phyloP scores from a whole-genome alignment of 2,329 filamentous ascomycete species.

The Sporothrix luriei region DNA sequence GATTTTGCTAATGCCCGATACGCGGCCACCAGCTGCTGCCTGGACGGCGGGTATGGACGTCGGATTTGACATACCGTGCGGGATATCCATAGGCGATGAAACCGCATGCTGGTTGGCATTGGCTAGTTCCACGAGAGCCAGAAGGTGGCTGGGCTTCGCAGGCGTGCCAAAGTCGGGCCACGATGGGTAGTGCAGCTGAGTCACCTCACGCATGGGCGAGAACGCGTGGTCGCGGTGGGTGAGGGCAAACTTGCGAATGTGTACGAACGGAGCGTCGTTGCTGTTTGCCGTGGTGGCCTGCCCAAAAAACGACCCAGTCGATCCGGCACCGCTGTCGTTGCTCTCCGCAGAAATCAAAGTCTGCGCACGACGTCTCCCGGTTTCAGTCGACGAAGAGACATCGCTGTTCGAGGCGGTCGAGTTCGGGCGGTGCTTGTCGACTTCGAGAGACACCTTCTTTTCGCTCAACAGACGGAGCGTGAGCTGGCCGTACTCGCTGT shows the following conservation, averaged over 20 bases:
- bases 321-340: conserved; percentile 22
- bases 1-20: conserved; percentile 12
- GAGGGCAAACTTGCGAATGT: conserved; percentile 83
- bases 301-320: background rate
- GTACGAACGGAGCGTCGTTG: conserved; percentile 71
- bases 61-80: background rate
- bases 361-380: conserved; percentile 27
- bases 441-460: conserved; percentile 76
- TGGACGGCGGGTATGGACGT: background rate
- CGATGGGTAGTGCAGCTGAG: conserved; percentile 89
- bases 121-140: conserved; percentile 86
- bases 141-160: conserved; percentile 81
- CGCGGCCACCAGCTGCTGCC: background rate
- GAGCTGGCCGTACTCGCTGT: conserved; percentile 74
- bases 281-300: conserved; percentile 37
- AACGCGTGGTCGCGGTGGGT: conserved; percentile 78
- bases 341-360: conserved; percentile 49
- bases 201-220: conserved; percentile 84
- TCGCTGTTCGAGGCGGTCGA: background rate
- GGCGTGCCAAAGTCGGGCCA: conserved; percentile 98
- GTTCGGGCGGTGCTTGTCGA: conserved; percentile 55
- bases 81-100: conserved; percentile 32
- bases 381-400: background rate
- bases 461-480: conserved; percentile 78
- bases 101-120: conserved; percentile 69